Evolutionary conservation across 1,139 yeast genomes (phyloP), one percentile per base, ranked within the genome.

Genomic region (Yamadazyma aaseri): DNA sequence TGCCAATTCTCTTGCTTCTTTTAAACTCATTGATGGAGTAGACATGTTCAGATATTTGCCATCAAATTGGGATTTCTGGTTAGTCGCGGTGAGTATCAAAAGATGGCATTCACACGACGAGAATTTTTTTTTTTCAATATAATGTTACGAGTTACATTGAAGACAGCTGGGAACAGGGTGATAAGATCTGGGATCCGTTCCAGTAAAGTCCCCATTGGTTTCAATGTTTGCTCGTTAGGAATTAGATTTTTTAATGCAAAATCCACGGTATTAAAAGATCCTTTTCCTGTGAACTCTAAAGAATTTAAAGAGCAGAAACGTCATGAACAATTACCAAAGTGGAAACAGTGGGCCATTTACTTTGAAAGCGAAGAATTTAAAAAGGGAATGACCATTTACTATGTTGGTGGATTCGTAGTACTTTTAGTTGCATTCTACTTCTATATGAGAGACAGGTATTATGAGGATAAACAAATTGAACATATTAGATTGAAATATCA

Each of bases 371-470:
- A 58, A 27, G 57, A 65, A 46, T 67, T 66, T 50, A 61, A 68
- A 39, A 57, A 56, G 38, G 51, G 63, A 11, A 60, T 68, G 65
- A 65, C 73, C 3, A 51, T 58, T 17, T 79, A 72, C 51, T 77
- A 82, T 46, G 52, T 83, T 23, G 77, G 75, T 18, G 73, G 78
- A 2, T 82, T 84, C 50, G 63, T 68, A 1, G 63, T 73, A 13
- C 72, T 81, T 45, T 56, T 78, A 25, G 66, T 73, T 16, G 76
- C 81, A 35, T 85, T 86, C 38, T 73, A 77, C 42, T 74, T 72
- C 49, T 80, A 80, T 53, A 79, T 84, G 78, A 65, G 80, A 46
- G 86, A 82, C 47, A 58, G 82, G 31, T 83, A 74, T 53, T 63
- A 71, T 34, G 80, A 79, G 53, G 94, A 84, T 44, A 68, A 75